Evolutionary conservation across 495 filamentous ascomycete genomes (phyloP), one percentile per base, ranked within the genome.

Genomic region (Aspergillus affinis): DNA sequence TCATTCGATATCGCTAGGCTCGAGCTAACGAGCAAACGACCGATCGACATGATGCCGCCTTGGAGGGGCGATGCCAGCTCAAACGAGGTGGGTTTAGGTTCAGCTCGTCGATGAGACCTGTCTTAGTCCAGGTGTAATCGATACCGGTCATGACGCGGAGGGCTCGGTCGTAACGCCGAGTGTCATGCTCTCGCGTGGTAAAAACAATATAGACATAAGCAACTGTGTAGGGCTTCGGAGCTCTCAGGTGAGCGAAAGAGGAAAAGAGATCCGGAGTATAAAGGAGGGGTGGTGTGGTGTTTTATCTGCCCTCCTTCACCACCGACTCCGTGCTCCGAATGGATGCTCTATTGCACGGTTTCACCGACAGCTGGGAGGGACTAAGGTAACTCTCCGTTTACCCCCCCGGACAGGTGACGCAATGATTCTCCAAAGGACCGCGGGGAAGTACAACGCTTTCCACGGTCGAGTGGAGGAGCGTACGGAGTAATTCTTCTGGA

Each of bases 201-300:
- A 26, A 26, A 32, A 8, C 30, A 12, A 32, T 32, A 32, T 8
- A 32, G 3, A 32, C 3, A 32, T 32, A 4, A 26, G 23, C 2
- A 26, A 26, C 2, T 2, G 23, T 26, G 23, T 26, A 26, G 23
- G 23, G 23, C 30, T 4, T 32, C 30, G 30, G 23, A 26, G 2
- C 1, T 32, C 29, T 32, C 4, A n/a, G 52, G 52, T 46, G 52
- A 46, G 30, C 30, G 18, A 54, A 54, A 54, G 32, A 23, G 52
- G 52, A 23, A 54, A 46, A 29, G 30, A 13, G 41, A n/a, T 26
- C 23, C 52, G 45, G 30, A 21, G 29, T n/a, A n/a, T n/a, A 18
- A 20, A 41, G 4, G 18, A 45, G 6, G 3, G 26, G 6, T 46
- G 20, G 1, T 45, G 26, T 45, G 30, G 23, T 26, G 23, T 26